Base-by-base conservation (phyloP, 768 basidiomycete species). In the Lactarius quietus region DNA sequence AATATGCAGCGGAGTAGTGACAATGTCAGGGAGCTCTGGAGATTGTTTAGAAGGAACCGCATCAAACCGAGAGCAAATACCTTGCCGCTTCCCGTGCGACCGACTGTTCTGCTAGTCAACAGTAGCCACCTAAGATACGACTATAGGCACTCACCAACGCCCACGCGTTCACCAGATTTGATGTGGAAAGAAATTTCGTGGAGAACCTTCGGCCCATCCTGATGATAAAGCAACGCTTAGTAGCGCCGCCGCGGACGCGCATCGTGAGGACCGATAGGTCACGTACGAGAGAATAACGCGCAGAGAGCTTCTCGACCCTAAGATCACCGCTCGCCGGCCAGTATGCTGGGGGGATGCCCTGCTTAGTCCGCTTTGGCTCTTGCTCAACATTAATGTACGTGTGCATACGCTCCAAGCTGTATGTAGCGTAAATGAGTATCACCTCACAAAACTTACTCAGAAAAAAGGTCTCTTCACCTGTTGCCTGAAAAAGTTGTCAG, bases 321-420 rank as follows among this genome's bases (percentile, higher is more conserved):
- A 87, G 74, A 15, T 78, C 74, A 2, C 86, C 86, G 31, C 81
- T 82, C 1, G 85, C 77, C 6, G 86, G 86, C 86, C 86, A 88
- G 63, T 85, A 82, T 0, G 86, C 85, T 6, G 86, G 85, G 6
- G 86, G 86, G 26, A 78, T 72, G 3, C 81, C 80, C 9, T 74
- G 66, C 31, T 73, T 67, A 0, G 76, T 76, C 1, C 79, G 68
- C 59, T 76, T 75, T 0, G 79, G 78, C 71, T 87, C 86, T 63
- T 83, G 83, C 58, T 85, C 84, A 51, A 84, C 83, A 14, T 77
- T 72, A 36, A 86, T 72, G 69, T 86, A 86, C 52, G 81, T 81
- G 52, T 81, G 76, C 45, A 87, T 78, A 51, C 85, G 79, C 70
- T 85, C 80, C 55, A 82, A 63, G 63, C 82, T 81, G 59, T 48